Evolutionary conservation across 805 yeast genomes (phyloP).

Genomic region (Kazachstania africana): DNA sequence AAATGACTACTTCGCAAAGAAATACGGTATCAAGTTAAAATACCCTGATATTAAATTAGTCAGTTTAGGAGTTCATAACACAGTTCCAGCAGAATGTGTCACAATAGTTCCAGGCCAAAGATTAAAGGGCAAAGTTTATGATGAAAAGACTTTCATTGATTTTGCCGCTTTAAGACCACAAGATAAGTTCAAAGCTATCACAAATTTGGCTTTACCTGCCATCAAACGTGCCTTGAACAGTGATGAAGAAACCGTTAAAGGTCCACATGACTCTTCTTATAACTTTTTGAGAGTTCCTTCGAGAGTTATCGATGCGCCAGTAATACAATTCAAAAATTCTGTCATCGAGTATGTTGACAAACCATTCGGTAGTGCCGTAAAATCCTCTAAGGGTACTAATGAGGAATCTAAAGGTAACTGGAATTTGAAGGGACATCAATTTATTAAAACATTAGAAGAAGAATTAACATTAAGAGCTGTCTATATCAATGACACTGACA

Average conservation of each 20-base stretch:
- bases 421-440: conserved; percentile 11
- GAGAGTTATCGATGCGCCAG: conserved; percentile 17
- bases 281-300: conserved; percentile 14
- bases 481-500: conserved; percentile 8
- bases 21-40: conserved; percentile 11
- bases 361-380: conserved; percentile 7
- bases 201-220: conserved; percentile 12
- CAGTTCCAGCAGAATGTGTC: conserved; percentile 14
- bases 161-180: conserved; percentile 14
- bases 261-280: conserved; percentile 5
- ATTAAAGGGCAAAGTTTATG: conserved; percentile 10
- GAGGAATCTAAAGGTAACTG: conserved; percentile 15
- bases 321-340: conserved; percentile 8
- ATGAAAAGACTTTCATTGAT: conserved; percentile 9
- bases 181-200: conserved; percentile 11
- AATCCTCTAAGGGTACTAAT: conserved; percentile 1
- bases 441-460: conserved; percentile 5
- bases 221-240: conserved; percentile 8
- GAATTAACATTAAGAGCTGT: conserved; percentile 8
- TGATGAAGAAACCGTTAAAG: conserved; percentile 3
- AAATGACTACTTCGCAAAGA: conserved; percentile 8
- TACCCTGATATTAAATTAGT: conserved; percentile 13
- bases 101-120: conserved; percentile 17
- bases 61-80: conserved; percentile 11
- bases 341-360: conserved; percentile 6